Evolutionary conservation across 805 yeast genomes (phyloP), one percentile per base, ranked within the genome.

Genomic region (Lipomyces orientalis): DNA sequence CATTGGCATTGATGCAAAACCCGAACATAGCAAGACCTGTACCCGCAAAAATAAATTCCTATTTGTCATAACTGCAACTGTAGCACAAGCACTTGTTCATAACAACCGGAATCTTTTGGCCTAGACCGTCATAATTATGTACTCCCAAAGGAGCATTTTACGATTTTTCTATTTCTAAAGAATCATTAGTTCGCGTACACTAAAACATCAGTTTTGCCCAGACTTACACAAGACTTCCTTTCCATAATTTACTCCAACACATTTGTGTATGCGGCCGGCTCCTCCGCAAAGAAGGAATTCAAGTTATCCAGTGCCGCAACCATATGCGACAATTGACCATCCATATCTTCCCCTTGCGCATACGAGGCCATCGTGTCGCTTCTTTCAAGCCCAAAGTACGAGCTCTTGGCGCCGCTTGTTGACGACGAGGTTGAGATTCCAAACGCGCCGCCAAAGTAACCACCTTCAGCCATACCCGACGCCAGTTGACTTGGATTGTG

Each of bases 291-390:
- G 75, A 93, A 93, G 9, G 94, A 89, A 75, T 93, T 97, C 72
- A 93, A 82, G 72, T 91, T 93, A 74, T 93, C 97, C 70, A 93
- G 81, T 12, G 95, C 95, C 1, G 97, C 97, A 88, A 96, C 90
- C 90, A 93, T 91, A 75, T 92, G 90, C 74, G 93, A 90, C 73
- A 93, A 82, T 0, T 96, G 89, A 0, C 90, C 91, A 65, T 89
- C 92, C 46, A 84, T 87, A 63, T 86, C 77, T n/a, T 78, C 76
- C 9, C 81, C 85, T 16, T 83, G 81, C 0, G 88, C 66, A 59
- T 57, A 64, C 54, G 74, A 70, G 7, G 65, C 84, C 0, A 79
- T 81, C 16, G 83, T 76, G 68, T 88, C 90, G 12, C 79, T 70
- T 16, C 76, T 57, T 12, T 75, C 77, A 71, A 66, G 80, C 80